Evolutionary conservation across 163 green algal species (phyloP).

Genomic region (Picocystis sp.): DNA sequence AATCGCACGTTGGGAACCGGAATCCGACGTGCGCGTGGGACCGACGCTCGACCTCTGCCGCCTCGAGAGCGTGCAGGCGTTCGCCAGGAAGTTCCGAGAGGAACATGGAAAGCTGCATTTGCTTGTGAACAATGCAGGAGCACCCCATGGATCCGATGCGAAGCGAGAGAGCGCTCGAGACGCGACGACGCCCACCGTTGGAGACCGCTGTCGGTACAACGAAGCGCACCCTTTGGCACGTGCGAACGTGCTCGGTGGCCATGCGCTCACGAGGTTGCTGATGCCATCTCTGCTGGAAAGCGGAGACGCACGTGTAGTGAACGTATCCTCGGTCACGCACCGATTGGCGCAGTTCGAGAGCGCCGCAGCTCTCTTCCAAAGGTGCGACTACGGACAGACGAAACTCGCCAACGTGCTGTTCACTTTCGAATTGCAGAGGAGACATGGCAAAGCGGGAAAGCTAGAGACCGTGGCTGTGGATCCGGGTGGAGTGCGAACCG

Average conservation of each 20-base stretch:
- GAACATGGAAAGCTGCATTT: conserved; percentile 27
- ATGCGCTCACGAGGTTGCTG: conserved; percentile 48
- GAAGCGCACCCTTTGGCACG: too few species aligned
- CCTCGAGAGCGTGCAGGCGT: conserved; percentile 34
- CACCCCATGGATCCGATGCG: too few species aligned
- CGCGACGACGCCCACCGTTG: too few species aligned
- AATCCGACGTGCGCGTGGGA: conserved; percentile 31
- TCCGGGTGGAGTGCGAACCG: conserved; percentile 33
- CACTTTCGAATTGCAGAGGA: conserved; percentile 49
- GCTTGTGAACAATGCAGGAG: conserved; percentile 60
- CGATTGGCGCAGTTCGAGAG: conserved; percentile 51
- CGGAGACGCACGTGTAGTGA: conserved; percentile 43
- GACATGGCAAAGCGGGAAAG: conserved; percentile 29
- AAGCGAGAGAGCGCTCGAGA: too few species aligned
- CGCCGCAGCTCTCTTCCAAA: conserved; percentile 22
- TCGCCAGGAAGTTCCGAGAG: conserved; percentile 20
- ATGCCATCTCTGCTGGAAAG: too few species aligned
- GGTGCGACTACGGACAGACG: conserved; percentile 11
- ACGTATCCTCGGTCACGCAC: conserved; percentile 48
- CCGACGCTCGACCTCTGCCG: conserved; percentile 40
- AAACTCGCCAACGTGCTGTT: conserved; percentile 71
- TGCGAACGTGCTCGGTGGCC: too few species aligned
- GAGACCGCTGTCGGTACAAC: too few species aligned
- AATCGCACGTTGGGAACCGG: neutral
- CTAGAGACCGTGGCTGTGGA: conserved; percentile 47